Evolutionary conservation across 2,329 filamentous ascomycete species (phyloP).

Genomic region (Talaromyces piceae): DNA sequence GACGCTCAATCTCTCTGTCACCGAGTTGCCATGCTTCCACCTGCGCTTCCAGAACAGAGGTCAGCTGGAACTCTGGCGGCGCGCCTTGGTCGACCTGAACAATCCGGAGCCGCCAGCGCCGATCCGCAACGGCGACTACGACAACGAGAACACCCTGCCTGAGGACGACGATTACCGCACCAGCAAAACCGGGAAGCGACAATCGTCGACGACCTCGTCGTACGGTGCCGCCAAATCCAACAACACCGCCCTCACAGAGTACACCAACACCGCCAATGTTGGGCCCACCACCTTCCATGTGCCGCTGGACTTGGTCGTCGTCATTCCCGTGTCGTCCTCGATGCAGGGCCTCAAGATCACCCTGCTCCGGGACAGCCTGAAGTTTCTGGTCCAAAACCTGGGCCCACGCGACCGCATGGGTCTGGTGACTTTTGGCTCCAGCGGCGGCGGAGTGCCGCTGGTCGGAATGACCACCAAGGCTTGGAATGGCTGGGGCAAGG

Average conservation of each 20-base stretch:
- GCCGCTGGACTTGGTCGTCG: constrained; percentile 89
- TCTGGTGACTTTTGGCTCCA: constrained; percentile 91
- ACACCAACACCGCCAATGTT: constrained; percentile 61
- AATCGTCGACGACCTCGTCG: constrained; percentile 74
- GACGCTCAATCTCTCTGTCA: constrained; percentile 82
- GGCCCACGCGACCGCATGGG: constrained; percentile 96
- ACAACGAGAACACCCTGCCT: constrained; percentile 69
- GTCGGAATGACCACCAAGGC: constrained; percentile 97
- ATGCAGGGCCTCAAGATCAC: constrained; percentile 99
- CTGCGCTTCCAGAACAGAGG: constrained; percentile 72
- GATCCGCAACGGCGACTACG: constrained; percentile 65
- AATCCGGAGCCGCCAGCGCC: constrained; percentile 47
- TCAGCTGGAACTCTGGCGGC: constrained; percentile 85
- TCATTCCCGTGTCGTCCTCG: constrained; percentile 93
- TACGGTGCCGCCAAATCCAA: constrained; percentile 76
- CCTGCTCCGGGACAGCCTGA: constrained; percentile 79
- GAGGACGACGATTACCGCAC: constrained; percentile 80
- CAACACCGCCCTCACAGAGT: constrained; percentile 86
- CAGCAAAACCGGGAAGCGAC: constrained; percentile 51
- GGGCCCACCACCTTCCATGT: constrained; percentile 62
- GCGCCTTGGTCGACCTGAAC: constrained; percentile 77
- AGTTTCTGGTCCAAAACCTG: constrained; percentile 82
- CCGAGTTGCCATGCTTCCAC: constrained; percentile 88
- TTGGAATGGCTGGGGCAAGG: constrained; percentile 85
- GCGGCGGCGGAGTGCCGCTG: constrained; percentile 82